These are phyloP conservation scores for Closterium sp. DNA, from an alignment of 139 green algal species.

Conservation along the genomic window DNA sequence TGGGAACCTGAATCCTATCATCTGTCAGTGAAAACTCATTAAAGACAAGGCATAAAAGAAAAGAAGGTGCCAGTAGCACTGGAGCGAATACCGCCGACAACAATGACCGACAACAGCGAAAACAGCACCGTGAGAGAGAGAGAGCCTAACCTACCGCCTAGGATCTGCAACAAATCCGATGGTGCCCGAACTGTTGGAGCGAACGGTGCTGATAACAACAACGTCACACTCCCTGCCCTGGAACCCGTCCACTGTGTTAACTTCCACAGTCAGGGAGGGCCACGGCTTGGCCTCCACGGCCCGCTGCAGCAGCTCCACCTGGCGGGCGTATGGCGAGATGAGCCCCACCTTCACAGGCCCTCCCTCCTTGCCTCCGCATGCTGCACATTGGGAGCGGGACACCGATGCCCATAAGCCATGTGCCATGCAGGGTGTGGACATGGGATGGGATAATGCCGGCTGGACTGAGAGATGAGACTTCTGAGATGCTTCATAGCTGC, in stretches of 20 bases:
- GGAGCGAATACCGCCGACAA: too few species aligned
- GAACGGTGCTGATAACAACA: slow-evolving; percentile 40
- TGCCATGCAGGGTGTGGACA: not conserved
- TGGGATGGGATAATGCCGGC: not conserved
- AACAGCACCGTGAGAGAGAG: not conserved
- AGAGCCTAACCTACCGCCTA: slow-evolving; percentile 52
- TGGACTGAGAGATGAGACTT: not conserved
- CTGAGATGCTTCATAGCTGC: not conserved
- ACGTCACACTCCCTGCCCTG: slow-evolving; percentile 55
- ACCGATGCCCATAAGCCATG: not conserved
- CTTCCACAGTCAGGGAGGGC: slow-evolving; percentile 21
- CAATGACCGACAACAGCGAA: not conserved
- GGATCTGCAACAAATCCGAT: slow-evolving; percentile 62
- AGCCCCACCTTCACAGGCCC: slow-evolving; percentile 3
- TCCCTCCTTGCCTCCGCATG: not conserved
- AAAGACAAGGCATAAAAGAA: too few species aligned
- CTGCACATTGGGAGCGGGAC: not conserved
- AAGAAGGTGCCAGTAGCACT: too few species aligned
- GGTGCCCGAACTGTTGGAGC: slow-evolving; percentile 13
- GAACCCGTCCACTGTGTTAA: slow-evolving; percentile 54
- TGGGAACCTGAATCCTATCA: too few species aligned
- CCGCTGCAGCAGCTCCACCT: slow-evolving; percentile 6
- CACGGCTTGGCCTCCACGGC: not conserved
- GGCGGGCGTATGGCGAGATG: slow-evolving; percentile 4
- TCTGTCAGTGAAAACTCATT: too few species aligned